A percentile compares a stretch with the other conserved stretches of the same genome.
Conservation (phyloP, 352 stramenopile genomes). For the Halophytophthora batemanensis region DNA sequence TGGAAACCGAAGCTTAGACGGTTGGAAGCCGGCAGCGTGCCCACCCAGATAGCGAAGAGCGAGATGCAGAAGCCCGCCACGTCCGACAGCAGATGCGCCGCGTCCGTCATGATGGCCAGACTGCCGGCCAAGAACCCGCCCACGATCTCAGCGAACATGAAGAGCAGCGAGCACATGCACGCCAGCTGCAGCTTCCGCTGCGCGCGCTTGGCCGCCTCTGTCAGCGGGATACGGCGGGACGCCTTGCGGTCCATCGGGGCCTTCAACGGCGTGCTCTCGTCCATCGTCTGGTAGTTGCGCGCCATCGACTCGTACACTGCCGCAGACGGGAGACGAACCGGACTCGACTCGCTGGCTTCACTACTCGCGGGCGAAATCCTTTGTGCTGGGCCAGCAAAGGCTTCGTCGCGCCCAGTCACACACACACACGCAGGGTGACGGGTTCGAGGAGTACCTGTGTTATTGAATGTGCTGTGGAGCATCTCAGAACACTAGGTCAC, state of each 20-base stretch:
- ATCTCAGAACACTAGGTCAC: too few species aligned
- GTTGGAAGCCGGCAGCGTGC: slow-evolving; percentile 60
- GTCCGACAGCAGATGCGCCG: slow-evolving; percentile 71
- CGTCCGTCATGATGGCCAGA: slow-evolving; percentile 93
- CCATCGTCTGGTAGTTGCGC: slow-evolving; percentile 40
- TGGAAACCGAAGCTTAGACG: slow-evolving; percentile 94
- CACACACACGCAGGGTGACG: too few species aligned
- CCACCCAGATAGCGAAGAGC: slow-evolving; percentile 72
- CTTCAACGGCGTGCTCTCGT: slow-evolving; percentile 63
- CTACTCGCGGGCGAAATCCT: neutral
- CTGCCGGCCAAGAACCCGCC: slow-evolving; percentile 92
- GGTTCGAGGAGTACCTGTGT: too few species aligned
- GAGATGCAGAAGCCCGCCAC: slow-evolving; percentile 74
- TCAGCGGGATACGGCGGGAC: slow-evolving; percentile 54
- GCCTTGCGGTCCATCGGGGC: slow-evolving; percentile 19
- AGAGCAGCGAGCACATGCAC: slow-evolving; percentile 84
- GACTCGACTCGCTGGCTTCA: too few species aligned
- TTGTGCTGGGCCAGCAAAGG: neutral
- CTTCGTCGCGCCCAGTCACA: too few species aligned
- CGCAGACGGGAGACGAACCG: too few species aligned
- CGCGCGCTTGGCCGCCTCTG: slow-evolving; percentile 43
- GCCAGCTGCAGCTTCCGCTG: slow-evolving; percentile 66
- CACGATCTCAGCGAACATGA: slow-evolving; percentile 94
- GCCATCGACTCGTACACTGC: slow-evolving; percentile 8
- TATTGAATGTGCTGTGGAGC: too few species aligned